Conservation (phyloP, 768 basidiomycete species). For the Dioszegia aurantiaca region DNA sequence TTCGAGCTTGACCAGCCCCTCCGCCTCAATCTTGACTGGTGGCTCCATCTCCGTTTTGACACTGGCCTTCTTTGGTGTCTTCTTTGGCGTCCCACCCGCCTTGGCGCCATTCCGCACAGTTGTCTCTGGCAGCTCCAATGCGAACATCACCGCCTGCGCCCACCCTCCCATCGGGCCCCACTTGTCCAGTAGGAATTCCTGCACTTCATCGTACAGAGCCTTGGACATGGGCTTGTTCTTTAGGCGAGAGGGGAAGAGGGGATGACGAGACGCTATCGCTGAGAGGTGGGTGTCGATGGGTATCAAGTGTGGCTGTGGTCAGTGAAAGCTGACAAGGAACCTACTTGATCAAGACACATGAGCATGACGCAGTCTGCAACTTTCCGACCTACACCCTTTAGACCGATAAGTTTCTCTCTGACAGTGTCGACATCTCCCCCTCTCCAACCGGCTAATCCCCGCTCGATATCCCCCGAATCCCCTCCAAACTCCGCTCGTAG, state of each 20-base stretch:
- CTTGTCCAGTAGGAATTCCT: slow-evolving; percentile 37
- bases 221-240: slow-evolving; percentile 48
- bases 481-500: slow-evolving; percentile 30
- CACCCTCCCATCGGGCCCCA: slow-evolving; percentile 51
- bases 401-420: slow-evolving; percentile 69
- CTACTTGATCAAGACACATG: slow-evolving; percentile 87
- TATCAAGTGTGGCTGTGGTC: slow-evolving; percentile 68
- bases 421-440: slow-evolving; percentile 60
- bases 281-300: slow-evolving; percentile 96
- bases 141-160: slow-evolving; percentile 52
- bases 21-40: slow-evolving; percentile 1
- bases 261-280: slow-evolving; percentile 66
- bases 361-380: slow-evolving; percentile 92
- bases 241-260: slow-evolving; percentile 43
- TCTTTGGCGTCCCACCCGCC: not conserved
- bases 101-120: slow-evolving; percentile 5
- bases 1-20: not conserved
- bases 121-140: slow-evolving; percentile 38
- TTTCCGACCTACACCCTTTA: slow-evolving; percentile 90
- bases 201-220: slow-evolving; percentile 45
- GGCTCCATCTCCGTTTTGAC: slow-evolving; percentile 5
- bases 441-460: slow-evolving; percentile 50
- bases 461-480: slow-evolving; percentile 25
- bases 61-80: slow-evolving; percentile 7
- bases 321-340: slow-evolving; percentile 3